These are phyloP conservation scores for Nicotiana undulata DNA, from an alignment of 257 asterid genomes.

Conservation along the genomic window DNA sequence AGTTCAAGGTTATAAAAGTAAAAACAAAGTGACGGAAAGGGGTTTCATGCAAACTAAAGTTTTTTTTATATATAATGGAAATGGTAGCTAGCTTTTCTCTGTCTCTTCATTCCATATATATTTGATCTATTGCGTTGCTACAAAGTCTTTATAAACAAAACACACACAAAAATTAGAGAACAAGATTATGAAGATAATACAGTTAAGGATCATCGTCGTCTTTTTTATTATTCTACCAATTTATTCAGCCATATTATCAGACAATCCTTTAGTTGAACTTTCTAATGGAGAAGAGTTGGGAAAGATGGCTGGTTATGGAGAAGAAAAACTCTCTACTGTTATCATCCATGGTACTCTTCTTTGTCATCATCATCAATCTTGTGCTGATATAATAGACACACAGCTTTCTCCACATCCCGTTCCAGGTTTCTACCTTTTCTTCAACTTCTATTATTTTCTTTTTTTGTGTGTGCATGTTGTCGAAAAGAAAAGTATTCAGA, in stretches of 20 bases:
- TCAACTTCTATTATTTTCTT: no score
- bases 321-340: constrained; percentile 73
- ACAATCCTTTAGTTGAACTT: constrained; percentile 22
- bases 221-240: not conserved
- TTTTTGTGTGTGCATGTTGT: no score
- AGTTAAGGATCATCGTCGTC: not conserved
- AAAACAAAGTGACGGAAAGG: constrained; percentile 30
- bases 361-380: constrained; percentile 24
- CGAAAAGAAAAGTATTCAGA: no score
- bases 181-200: not conserved
- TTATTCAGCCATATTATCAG: not conserved
- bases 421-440: constrained; percentile 29
- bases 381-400: not conserved
- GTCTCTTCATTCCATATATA: not conserved
- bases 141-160: not conserved
- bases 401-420: constrained; percentile 29
- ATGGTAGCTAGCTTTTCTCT: constrained; percentile 40
- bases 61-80: constrained; percentile 21
- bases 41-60: constrained; percentile 34
- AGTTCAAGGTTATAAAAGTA: constrained; percentile 26
- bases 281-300: constrained; percentile 48
- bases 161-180: no score
- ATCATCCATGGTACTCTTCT: constrained; percentile 46
- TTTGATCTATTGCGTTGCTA: not conserved
- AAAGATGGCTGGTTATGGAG: constrained; percentile 75